Evolutionary conservation across 2,329 filamentous ascomycete genomes (phyloP).

Genomic region (Colletotrichum sp.): DNA sequence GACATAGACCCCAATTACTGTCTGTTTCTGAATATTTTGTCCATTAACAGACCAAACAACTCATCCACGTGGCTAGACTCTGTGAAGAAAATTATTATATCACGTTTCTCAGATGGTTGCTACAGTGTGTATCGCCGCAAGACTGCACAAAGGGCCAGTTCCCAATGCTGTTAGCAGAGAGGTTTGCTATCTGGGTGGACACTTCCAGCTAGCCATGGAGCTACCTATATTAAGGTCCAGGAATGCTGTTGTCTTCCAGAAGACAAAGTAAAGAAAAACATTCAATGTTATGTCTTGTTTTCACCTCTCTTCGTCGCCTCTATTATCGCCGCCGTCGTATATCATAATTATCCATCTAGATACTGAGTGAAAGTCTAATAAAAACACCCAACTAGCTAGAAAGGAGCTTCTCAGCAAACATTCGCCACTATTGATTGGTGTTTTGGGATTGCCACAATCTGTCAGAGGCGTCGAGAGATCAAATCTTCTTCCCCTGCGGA

Average conservation of each 20-base stretch:
- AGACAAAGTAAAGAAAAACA: no score
- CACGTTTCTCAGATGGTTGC: not conserved
- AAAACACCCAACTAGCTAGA: not conserved
- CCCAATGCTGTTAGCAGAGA: no score
- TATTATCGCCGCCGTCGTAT: not conserved
- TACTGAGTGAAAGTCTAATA: not conserved
- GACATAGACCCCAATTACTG: not conserved
- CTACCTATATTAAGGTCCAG: no score
- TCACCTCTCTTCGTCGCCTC: no score
- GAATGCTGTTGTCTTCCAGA: no score
- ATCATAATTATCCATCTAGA: not conserved
- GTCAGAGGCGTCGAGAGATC: not conserved
- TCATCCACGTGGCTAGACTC: accelerated
- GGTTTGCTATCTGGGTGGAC: no score
- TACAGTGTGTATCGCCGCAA: not conserved
- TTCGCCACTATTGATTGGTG: not conserved
- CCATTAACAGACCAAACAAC: not conserved
- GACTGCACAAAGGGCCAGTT: not conserved
- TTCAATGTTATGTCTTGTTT: no score
- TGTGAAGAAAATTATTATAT: accelerated
- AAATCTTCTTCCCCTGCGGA: not conserved
- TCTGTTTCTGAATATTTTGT: not conserved
- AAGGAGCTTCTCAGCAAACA: not conserved
- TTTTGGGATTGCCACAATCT: not conserved
- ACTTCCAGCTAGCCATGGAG: no score